Percentiles rank a stretch among this genome's conserved stretches.
Conservation (phyloP, 108 stramenopile species). For the Skeletonema potamos region DNA sequence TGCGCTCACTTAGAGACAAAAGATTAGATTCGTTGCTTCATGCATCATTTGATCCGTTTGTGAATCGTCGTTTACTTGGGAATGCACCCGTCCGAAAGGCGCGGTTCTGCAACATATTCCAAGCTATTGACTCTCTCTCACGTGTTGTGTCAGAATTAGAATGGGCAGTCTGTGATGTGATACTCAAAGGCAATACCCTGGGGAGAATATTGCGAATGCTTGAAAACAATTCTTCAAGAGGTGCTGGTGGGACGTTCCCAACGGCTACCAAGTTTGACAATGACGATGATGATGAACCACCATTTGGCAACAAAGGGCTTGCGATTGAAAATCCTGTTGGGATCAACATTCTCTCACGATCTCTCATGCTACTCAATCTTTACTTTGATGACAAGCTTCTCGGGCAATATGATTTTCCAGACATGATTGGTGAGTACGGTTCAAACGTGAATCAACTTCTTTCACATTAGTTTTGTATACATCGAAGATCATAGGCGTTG, state of each 20-base stretch:
- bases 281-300: neutral
- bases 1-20: neutral
- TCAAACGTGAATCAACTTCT: neutral
- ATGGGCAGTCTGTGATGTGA: slow-evolving; percentile 59
- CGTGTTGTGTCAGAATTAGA: slow-evolving; percentile 59
- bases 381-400: slow-evolving; percentile 82
- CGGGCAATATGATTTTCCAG: slow-evolving; percentile 59
- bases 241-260: slow-evolving; percentile 15
- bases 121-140: slow-evolving; percentile 42
- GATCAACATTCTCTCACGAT: slow-evolving; percentile 68
- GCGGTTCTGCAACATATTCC: slow-evolving; percentile 24
- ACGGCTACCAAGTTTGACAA: neutral
- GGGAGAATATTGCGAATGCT: slow-evolving; percentile 64
- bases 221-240: slow-evolving; percentile 37
- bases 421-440: slow-evolving; percentile 41
- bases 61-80: slow-evolving; percentile 70
- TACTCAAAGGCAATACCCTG: slow-evolving; percentile 56
- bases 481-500: slow-evolving; percentile 20
- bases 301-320: neutral
- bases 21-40: slow-evolving; percentile 4
- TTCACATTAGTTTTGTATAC: neutral
- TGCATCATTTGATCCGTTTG: slow-evolving; percentile 70
- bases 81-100: slow-evolving; percentile 78
- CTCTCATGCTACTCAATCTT: slow-evolving; percentile 75
- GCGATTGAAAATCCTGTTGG: slow-evolving; percentile 20